These are phyloP conservation scores for Nakazawaea pomicola DNA, from an alignment of 805 yeast genomes.

Conservation along the genomic window DNA sequence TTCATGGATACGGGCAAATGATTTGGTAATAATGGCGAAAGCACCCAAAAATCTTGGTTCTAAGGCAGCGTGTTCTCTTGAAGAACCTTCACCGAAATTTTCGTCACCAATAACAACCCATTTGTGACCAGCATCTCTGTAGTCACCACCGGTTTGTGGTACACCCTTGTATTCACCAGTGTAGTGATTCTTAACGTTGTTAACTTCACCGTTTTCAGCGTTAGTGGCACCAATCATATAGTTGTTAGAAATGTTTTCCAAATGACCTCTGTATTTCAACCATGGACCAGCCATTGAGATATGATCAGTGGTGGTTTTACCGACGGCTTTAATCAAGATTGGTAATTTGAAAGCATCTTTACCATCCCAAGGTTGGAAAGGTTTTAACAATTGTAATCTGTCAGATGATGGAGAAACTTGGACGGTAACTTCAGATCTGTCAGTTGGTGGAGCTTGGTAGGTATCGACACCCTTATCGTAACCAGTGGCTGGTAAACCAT, in stretches of 20 bases:
- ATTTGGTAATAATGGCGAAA: slow-evolving; percentile 94
- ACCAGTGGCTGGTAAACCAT: slow-evolving; percentile 77
- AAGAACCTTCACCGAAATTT: slow-evolving; percentile 99
- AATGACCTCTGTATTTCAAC: slow-evolving; percentile 99
- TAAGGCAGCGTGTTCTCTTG: slow-evolving; percentile 99
- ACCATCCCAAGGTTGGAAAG: slow-evolving; percentile 96
- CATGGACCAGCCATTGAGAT: slow-evolving; percentile 99
- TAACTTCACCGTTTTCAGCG: slow-evolving; percentile 93
- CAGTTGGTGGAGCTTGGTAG: slow-evolving; percentile 94
- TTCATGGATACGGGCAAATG: slow-evolving; percentile 98
- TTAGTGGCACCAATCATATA: slow-evolving; percentile 99
- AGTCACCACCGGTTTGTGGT: slow-evolving; percentile 93
- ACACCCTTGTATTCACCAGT: slow-evolving; percentile 92
- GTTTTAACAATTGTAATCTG: slow-evolving; percentile 91
- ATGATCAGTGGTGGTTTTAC: slow-evolving; percentile 99
- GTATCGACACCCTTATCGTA: slow-evolving; percentile 67
- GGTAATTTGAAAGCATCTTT: slow-evolving; percentile 87
- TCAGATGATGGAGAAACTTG: slow-evolving; percentile 84
- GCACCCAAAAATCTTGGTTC: slow-evolving; percentile 99
- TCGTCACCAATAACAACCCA: slow-evolving; percentile 99
- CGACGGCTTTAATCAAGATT: slow-evolving; percentile 91
- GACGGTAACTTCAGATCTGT: slow-evolving; percentile 71
- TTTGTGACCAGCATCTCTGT: slow-evolving; percentile 86
- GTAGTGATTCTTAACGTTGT: slow-evolving; percentile 82
- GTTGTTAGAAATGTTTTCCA: slow-evolving; percentile 97